phyloP scores from a whole-genome alignment of 441 rosid genomes.

The Pelargonium myrrhifolium region DNA sequence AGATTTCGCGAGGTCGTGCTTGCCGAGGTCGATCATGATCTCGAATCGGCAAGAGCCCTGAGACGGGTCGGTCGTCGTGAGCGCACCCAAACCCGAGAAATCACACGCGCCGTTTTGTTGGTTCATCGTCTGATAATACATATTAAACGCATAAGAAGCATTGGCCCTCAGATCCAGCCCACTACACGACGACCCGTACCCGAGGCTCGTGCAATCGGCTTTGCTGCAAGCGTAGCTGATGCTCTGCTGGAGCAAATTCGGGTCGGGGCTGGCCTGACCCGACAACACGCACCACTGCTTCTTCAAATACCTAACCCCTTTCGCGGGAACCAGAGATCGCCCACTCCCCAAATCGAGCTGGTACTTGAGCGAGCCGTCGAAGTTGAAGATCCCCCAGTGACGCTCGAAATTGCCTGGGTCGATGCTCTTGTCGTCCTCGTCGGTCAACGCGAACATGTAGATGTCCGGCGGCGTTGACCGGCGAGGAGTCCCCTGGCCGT shows the following conservation, averaged over 20 bases:
- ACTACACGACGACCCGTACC: slow-evolving; percentile 50
- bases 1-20: neutral
- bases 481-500: slow-evolving; percentile 62
- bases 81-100: slow-evolving; percentile 42
- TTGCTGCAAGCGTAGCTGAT: slow-evolving; percentile 42
- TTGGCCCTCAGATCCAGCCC: slow-evolving; percentile 36
- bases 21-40: slow-evolving; percentile 33
- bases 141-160: slow-evolving; percentile 59
- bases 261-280: slow-evolving; percentile 31
- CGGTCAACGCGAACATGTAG: slow-evolving; percentile 67
- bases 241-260: slow-evolving; percentile 26
- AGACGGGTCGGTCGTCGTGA: slow-evolving; percentile 39
- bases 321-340: slow-evolving; percentile 28
- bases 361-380: slow-evolving; percentile 77
- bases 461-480: slow-evolving; percentile 62
- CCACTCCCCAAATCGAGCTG: slow-evolving; percentile 26
- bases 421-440: slow-evolving; percentile 75
- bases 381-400: slow-evolving; percentile 84
- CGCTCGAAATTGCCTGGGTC: slow-evolving; percentile 88
- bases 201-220: slow-evolving; percentile 49
- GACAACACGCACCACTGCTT: slow-evolving; percentile 46
- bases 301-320: slow-evolving; percentile 32
- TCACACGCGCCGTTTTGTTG: slow-evolving; percentile 48
- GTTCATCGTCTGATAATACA: slow-evolving; percentile 50
- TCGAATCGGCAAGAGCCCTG: slow-evolving; percentile 41